These are phyloP conservation scores for Leptographium wingfieldii DNA, from an alignment of 2,329 filamentous ascomycete species.

Conservation along the genomic window DNA sequence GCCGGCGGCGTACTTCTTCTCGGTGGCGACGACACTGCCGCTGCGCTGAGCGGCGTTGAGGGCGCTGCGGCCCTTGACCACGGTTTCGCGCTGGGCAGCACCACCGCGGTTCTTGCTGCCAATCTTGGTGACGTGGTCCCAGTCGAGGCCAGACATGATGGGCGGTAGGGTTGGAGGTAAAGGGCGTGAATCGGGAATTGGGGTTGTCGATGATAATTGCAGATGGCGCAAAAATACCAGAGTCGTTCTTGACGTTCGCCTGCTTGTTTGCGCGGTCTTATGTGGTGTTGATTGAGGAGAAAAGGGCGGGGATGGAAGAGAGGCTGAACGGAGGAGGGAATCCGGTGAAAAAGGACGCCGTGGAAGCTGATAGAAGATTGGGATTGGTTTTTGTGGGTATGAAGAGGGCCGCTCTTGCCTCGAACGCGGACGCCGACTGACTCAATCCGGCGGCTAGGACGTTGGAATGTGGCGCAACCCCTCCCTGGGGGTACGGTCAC, in stretches of 20 bases:
- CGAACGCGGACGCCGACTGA: slow-evolving; percentile 1
- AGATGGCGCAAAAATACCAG: too few relatives aligned
- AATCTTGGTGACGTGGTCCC: slow-evolving; percentile 86
- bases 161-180: slow-evolving; percentile 19
- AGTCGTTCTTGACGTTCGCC: neutral
- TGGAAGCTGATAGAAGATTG: slow-evolving; percentile 9
- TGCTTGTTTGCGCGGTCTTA: neutral
- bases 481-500: neutral
- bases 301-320: neutral
- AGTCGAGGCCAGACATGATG: slow-evolving; percentile 58
- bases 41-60: slow-evolving; percentile 82
- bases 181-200: neutral
- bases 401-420: neutral
- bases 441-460: slow-evolving; percentile 1
- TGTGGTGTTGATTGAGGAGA: neutral
- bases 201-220: neutral
- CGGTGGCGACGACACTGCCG: slow-evolving; percentile 65
- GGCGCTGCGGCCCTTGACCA: slow-evolving; percentile 69
- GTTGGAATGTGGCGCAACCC: neutral
- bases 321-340: neutral
- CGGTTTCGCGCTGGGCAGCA: slow-evolving; percentile 61
- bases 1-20: slow-evolving; percentile 77
- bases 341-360: neutral
- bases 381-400: neutral
- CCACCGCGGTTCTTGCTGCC: slow-evolving; percentile 70